These are phyloP conservation scores for Stachybotrys echinatus DNA, from an alignment of 2,329 filamentous ascomycete species.

Conservation along the genomic window DNA sequence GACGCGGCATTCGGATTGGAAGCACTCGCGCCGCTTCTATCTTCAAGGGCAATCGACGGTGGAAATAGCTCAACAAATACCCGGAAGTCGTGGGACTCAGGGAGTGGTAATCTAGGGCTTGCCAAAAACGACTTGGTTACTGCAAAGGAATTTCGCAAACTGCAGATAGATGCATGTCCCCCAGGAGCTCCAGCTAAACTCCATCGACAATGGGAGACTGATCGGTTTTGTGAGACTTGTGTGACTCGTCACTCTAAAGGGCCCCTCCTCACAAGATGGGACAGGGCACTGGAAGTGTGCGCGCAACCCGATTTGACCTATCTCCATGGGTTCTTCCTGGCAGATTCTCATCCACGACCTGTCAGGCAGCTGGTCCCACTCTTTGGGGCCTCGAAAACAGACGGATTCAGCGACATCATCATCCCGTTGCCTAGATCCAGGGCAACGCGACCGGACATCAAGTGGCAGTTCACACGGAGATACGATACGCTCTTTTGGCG, in stretches of 20 bases:
- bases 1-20: neutral
- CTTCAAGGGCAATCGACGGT: neutral
- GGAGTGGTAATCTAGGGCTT: neutral
- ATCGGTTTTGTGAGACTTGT: slow-evolving; percentile 60
- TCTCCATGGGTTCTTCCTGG: slow-evolving; percentile 69
- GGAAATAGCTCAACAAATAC: neutral
- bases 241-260: slow-evolving; percentile 58
- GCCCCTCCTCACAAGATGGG: slow-evolving; percentile 63
- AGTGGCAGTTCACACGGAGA: slow-evolving; percentile 53
- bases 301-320: slow-evolving; percentile 71
- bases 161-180: slow-evolving; percentile 51
- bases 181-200: slow-evolving; percentile 54
- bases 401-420: slow-evolving; percentile 70
- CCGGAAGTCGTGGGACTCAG: neutral
- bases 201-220: slow-evolving; percentile 57
- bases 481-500: slow-evolving; percentile 68
- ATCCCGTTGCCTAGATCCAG: slow-evolving; percentile 53
- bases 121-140: slow-evolving; percentile 4
- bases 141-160: slow-evolving; percentile 30
- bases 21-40: neutral
- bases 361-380: slow-evolving; percentile 64
- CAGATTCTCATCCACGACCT: slow-evolving; percentile 55
- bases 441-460: slow-evolving; percentile 35
- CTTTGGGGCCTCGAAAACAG: slow-evolving; percentile 69
- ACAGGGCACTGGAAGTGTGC: slow-evolving; percentile 60